Evolutionary conservation across 495 filamentous ascomycete species (phyloP), one percentile per base, ranked within the genome.

Genomic region (Tuber microsphaerosporum): DNA sequence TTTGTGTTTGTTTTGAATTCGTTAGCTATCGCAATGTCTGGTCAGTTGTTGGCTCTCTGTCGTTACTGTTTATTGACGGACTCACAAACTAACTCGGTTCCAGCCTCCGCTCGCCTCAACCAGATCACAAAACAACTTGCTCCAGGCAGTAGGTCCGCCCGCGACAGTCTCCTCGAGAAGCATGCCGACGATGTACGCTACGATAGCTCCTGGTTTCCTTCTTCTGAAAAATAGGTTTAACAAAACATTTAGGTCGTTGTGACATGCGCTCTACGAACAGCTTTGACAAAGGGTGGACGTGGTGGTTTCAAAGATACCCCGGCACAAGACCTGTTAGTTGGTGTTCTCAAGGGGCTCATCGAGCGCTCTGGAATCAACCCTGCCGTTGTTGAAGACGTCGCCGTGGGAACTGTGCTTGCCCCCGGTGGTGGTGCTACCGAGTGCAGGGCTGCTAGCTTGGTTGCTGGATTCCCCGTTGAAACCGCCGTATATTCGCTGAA

Each of bases 371-470:
- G 89, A 46, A 94, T 99, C 84, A 89, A 97, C 85, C 93, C 95
- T 5, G 84, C 84, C 44, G 86, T 92, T 22, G 92, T 99, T 45
- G 92, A 97, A 85, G 95, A 99, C 83, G 91, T 99, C 76, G 91
- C 92, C 69, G 96, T 99, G 75, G 95, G 95, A 79, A 90, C 89
- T 72, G 95, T 99, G 31, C 90, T 99, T 42, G 88, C 94, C 8
- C 94, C 95, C 26, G 95, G 95, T 77, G 95, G 93, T 75, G 95
- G 95, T 78, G 95, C 96, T 37, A 99, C 95, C 61, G 95, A 98
- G 86, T 97, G 94, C 89, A 90, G 95, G 79, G 95, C 94, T 75
- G 94, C 96, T 22, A 90, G 92, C 44, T 88, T 99, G 26, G 93
- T 94, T 16, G 95, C 95, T 73, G 96, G 95, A 44, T 93, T 99